Evolutionary conservation across 805 yeast genomes (phyloP), one percentile per base, ranked within the genome.

Genomic region (Ascoidea asiatica): DNA sequence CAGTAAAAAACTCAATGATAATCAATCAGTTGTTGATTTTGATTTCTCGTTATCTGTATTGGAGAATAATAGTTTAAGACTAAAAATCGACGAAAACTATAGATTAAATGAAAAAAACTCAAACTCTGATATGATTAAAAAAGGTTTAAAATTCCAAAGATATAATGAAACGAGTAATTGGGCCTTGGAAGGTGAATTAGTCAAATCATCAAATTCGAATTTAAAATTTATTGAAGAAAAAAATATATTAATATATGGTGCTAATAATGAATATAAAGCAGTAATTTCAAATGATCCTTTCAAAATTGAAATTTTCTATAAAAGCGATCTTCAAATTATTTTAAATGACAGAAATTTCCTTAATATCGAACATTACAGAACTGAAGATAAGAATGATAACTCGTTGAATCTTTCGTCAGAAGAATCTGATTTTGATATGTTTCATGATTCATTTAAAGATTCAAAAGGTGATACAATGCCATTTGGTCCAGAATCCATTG

Each of bases 401-500:
- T 58, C 59, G 4, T 55, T 58, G 11, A 67, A 73, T 35, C 50
- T 78, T 5, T 53, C 69, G 2, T 73, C 76, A 0, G 77, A 73
- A 48, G 95, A 89, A 61, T 65, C 77, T 1, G 69, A 72, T 39
- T 79, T 65, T 51, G 77, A 83, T 49, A 69, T 79, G 63, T 90
- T 85, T 65, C 60, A 60, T 11, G 97, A 90, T 58, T 56, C 68
- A 21, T 89, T 87, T 58, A 63, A 65, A 45, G 95, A 87, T 55
- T 73, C 84, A 2, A 67, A 58, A 35, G 60, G 54, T 3, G 98
- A 92, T 58, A 62, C 68, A 3, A 51, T 83, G 11, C 86, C 88
- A 5, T 62, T 83, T 37, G 95, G 95, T 0, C 97, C 98, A 0
- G 97, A 92, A 60, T 76, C 96, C 0, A 69, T 92, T 21, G 96